phyloP scores from a whole-genome alignment of 257 asterid species.

The Oldenlandia corymbosa region DNA sequence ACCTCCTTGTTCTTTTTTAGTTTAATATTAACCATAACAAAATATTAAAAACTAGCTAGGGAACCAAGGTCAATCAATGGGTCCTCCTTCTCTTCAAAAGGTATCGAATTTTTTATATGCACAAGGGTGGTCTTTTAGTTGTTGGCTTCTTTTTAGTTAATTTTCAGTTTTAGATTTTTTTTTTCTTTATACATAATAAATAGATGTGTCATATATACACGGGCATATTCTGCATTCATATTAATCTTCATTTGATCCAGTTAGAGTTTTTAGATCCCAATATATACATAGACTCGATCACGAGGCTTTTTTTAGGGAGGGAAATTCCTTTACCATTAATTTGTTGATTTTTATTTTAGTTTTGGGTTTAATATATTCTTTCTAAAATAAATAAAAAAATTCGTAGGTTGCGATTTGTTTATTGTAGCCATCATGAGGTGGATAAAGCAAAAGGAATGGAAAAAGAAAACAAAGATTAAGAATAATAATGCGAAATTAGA shows the following conservation, averaged over 20 bases:
- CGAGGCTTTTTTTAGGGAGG: too few species aligned
- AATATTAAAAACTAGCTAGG: slow-evolving; percentile 38
- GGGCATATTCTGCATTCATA: too few species aligned
- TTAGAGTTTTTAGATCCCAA: too few species aligned
- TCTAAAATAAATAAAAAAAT: too few species aligned
- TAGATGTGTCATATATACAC: too few species aligned
- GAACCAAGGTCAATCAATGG: slow-evolving; percentile 71
- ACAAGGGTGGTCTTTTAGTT: neutral
- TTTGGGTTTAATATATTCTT: too few species aligned
- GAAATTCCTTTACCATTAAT: too few species aligned
- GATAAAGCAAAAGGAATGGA: slow-evolving; percentile 6
- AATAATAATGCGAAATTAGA: slow-evolving; percentile 32
- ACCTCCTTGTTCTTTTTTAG: slow-evolving; percentile 19
- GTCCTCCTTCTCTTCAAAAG: slow-evolving; percentile 29
- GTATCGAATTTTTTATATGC: slow-evolving; percentile 24
- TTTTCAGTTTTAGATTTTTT: slow-evolving; percentile 14
- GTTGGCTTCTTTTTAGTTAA: slow-evolving; percentile 10
- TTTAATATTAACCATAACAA: neutral
- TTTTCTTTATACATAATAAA: too few species aligned
- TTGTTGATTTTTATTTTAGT: too few species aligned
- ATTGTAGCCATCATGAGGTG: slow-evolving; percentile 8
- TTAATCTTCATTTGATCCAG: too few species aligned
- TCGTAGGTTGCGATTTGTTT: slow-evolving; percentile 20
- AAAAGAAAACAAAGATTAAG: slow-evolving; percentile 26
- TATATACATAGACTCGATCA: too few species aligned